These are phyloP conservation scores for Microbotryum violaceum DNA, from an alignment of 1,284 basidiomycete genomes.

Conservation along the genomic window DNA sequence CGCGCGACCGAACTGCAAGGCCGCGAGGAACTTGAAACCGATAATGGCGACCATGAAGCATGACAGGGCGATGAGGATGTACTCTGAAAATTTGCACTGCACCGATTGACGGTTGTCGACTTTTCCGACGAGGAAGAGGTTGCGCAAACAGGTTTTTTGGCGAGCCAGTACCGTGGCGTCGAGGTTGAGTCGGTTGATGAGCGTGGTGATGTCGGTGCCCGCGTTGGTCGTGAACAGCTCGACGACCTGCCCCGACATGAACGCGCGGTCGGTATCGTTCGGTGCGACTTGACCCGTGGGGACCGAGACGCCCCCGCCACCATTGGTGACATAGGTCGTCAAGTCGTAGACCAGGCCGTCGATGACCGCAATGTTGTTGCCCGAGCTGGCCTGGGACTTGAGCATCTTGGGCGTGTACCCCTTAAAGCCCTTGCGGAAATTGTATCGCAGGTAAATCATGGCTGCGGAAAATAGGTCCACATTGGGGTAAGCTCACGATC, in stretches of 20 bases:
- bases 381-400: conserved; percentile 55
- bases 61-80: conserved; percentile 83
- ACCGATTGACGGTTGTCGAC: conserved; percentile 86
- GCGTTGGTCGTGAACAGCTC: conserved; percentile 74
- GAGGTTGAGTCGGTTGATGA: conserved; percentile 59
- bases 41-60: conserved; percentile 92
- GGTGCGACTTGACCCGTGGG: conserved; percentile 61
- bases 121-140: conserved; percentile 84
- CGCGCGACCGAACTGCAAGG: conserved; percentile 73
- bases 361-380: conserved; percentile 60
- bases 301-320: conserved; percentile 45
- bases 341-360: conserved; percentile 81
- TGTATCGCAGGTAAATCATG: conserved; percentile 64
- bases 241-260: conserved; percentile 69
- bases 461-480: conserved; percentile 12
- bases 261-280: conserved; percentile 51
- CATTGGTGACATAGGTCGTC: conserved; percentile 61
- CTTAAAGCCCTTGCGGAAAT: conserved; percentile 77
- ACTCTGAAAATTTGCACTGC: conserved; percentile 83
- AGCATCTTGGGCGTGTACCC: conserved; percentile 78
- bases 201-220: conserved; percentile 66
- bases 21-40: conserved; percentile 96
- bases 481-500: no score
- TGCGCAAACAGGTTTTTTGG: conserved; percentile 82
- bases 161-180: conserved; percentile 59